Evolutionary conservation across 345 rosid genomes (phyloP), one percentile per base, ranked within the genome.

Genomic region (Carallia brachiata): DNA sequence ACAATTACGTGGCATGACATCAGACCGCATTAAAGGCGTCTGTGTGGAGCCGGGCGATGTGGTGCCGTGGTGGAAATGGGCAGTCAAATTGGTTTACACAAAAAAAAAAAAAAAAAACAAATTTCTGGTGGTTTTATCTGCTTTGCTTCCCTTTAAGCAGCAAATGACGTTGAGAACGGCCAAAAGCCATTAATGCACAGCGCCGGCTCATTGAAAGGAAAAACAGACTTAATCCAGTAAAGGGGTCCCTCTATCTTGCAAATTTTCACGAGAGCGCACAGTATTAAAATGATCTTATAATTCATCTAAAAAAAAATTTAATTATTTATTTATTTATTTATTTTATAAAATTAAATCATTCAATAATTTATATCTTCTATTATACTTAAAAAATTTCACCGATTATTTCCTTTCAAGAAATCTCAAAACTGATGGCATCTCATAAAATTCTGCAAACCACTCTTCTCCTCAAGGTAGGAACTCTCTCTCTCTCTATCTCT

Each of bases 381-480:
- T 23, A 23, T 23, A 23, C 23, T 23, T 23, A 23, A 23, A 23
- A 23, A 23, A 0, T 23, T 23, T 23, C 23, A 0, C 23, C 23
- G 23, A 23, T 23, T 23, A 23, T 23, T 23, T 23, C 23, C 23
- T 23, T 23, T 23, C 23, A 23, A 23, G 61, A 57, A 36, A 44
- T 13, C 50, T 0, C 16, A 44, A 57, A 27, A n/a, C 31, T 6
- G 61, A 4, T 57, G 9, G 12, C 31, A 3, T 57, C 61, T 27
- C 61, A 39, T 32, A 16, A 16, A 18, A 64, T 66, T 73, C 28
- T 37, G 62, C 60, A 58, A 57, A 13, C 70, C 39, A 0, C 4
- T 23, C 59, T 31, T 55, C 36, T 44, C 17, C 52, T 53, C 36
- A 23, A 19, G 30, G 68, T 37, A 63, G 56, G 36, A 52, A 71